Base-by-base conservation (phyloP, 768 basidiomycete genomes). In the Mycena chlorophos region DNA sequence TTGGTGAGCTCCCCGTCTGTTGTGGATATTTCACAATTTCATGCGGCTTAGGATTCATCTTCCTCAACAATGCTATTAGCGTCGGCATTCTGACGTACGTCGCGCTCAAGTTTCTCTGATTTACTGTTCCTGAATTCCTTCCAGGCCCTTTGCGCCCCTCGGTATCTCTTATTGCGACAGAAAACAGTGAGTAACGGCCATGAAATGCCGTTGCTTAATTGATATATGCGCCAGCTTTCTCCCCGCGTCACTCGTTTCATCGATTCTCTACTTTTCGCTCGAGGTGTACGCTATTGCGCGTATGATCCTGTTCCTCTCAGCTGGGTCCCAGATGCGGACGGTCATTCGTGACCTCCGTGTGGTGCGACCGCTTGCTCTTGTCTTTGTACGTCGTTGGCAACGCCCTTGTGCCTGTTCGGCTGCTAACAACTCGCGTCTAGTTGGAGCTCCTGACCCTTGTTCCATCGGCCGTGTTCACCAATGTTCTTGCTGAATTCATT, bases 401-500 rank as follows among this genome's bases (percentile, higher is more conserved):
- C 10, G 31, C 23, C 16, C 37, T 10, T 31, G 5, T 16, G 37
- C 12, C 12, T 51, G 39, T 30, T 12, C 23, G 14, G 10, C 40
- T 58, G 6, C 57, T 14, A 29, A 4, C 4, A 17, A n/a, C 1
- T n/a, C n/a, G n/a, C n/a, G n/a, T n/a, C 8, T 20, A 62, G 60
- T 66, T 79, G 2, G 78, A 81, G 31, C 52, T 78, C 16, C 53
- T 78, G n/a, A 74, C 71, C 2, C 52, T 77, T 30, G 73, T 72
- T 3, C 75, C 78, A 25, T 63, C 66, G 34, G 67, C 70, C 14
- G 63, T 66, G 4, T 55, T 59, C 34, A 73, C 74, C n/a, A 71
- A 68, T 43, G 54, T 73, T 8, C 42, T 78, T 4, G 75, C 67
- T 0, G 72, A 78, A 30, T 76, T 75, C 43, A 56, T 80, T 17